phyloP scores from a whole-genome alignment of 805 yeast species.

The Danielia reshetovae region DNA sequence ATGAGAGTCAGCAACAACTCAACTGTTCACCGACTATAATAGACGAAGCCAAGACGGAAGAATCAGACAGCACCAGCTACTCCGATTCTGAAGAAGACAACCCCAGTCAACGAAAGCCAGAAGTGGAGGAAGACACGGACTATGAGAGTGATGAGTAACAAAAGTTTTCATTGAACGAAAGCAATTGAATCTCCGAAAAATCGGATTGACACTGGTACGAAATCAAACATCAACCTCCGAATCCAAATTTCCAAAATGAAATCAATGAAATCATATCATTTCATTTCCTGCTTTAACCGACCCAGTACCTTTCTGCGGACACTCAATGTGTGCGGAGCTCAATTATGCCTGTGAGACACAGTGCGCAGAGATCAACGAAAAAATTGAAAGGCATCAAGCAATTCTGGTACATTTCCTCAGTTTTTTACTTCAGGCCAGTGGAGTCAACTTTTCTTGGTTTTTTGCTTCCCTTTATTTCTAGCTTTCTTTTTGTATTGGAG shows the following conservation, averaged over 20 bases:
- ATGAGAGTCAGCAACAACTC: not conserved
- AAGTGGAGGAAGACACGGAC: conserved; percentile 1
- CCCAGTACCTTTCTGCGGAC: too few species aligned
- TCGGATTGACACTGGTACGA: too few species aligned
- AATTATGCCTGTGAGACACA: conserved; percentile 3
- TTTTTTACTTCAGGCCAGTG: not conserved
- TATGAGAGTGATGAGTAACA: too few species aligned
- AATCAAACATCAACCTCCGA: too few species aligned
- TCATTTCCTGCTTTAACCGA: too few species aligned
- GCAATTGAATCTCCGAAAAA: too few species aligned
- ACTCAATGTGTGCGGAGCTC: conserved; percentile 13
- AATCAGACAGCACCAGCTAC: not conserved
- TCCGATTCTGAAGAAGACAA: conserved; percentile 1
- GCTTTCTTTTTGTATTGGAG: not conserved
- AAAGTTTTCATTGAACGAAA: too few species aligned
- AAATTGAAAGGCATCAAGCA: conserved; percentile 3
- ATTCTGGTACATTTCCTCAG: too few species aligned
- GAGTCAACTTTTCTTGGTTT: not conserved
- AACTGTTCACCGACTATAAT: not conserved
- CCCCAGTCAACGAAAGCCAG: too few species aligned
- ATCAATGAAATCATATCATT: too few species aligned
- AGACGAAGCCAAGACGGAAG: too few species aligned
- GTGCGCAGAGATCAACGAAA: conserved; percentile 15
- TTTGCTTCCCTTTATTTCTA: not conserved
- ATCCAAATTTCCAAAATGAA: too few species aligned